Base-by-base conservation (phyloP, 192 early-diverging fungal species). In the Spinellus fusiger region DNA sequence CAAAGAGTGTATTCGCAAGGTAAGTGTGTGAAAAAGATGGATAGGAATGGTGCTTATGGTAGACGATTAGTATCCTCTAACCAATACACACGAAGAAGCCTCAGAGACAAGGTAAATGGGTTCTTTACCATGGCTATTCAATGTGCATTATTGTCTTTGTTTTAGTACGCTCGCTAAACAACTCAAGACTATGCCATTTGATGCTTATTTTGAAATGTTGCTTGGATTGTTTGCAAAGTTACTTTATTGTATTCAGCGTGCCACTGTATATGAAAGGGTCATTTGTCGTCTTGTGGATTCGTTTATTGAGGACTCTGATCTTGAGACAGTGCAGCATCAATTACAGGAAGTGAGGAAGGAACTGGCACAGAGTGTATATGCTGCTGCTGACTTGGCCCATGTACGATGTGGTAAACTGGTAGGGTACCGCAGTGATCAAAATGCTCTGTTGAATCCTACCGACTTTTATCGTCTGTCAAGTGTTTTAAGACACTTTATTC, bases 401-500 rank as follows among this genome's bases (percentile, higher is more conserved):
- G 82, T 88, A 3, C 83, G 91, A 40, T 92, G 90, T 61, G 90
- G 92, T 27, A 94, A 93, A 60, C 75, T 96, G 53, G 77, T 99
- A 38, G 83, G 83, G 18, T 87, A 92, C 53, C 84, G 95, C 15
- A 82, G 85, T 5, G 95, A 99, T 32, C 93, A 95, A 62, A 96
- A 89, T 64, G 83, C 92, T 20, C 81, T 94, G 53, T 74, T 99
- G 9, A 88, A 88, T 60, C 89, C 91, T 16, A 79, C 87, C 18
- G 91, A 95, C 49, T 95, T 98, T 67, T 91, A 92, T 73, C 71
- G 86, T 23, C 77, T 99, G 37, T 91, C 90, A 62, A 76, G 77
- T 27, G 77, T 87, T 2, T 85, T 91, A 1, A 93, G 86, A 82
- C 87, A 86, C 18, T 99, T 96, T 73, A 80, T 99, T 5, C 66